Evolutionary conservation across 2,329 filamentous ascomycete species (phyloP).

Genomic region (Chalaropsis ovoidea): DNA sequence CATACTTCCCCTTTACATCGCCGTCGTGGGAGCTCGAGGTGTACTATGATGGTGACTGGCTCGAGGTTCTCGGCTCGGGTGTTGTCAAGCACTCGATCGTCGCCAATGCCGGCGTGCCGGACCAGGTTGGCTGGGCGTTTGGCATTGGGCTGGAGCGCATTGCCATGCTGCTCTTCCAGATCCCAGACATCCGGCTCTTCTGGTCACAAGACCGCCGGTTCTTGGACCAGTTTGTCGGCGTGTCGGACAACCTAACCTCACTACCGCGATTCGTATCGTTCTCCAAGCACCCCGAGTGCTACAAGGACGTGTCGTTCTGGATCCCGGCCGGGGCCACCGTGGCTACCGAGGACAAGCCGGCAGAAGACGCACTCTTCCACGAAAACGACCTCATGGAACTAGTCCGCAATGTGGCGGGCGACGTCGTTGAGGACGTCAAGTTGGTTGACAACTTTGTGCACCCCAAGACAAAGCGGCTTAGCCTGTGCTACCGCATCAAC

Average conservation of each 20-base stretch:
- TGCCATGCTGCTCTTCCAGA: conserved; percentile 93
- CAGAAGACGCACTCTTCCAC: conserved; percentile 55
- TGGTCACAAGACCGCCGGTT: conserved; percentile 84
- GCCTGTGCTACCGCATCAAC: conserved; percentile 84
- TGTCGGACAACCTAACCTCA: conserved; percentile 41
- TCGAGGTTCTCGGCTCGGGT: conserved; percentile 90
- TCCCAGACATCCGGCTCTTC: conserved; percentile 92
- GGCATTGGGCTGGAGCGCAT: conserved; percentile 89
- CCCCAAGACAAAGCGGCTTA: conserved; percentile 71
- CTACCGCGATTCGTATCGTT: conserved; percentile 68
- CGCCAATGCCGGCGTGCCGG: conserved; percentile 62
- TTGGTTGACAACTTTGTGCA: conserved; percentile 81
- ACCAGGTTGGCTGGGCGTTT: conserved; percentile 86
- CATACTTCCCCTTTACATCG: conserved; percentile 94
- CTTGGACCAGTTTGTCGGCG: conserved; percentile 66
- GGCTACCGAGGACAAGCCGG: conserved; percentile 33
- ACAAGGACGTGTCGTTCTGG: conserved; percentile 95
- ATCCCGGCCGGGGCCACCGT: conserved; percentile 37
- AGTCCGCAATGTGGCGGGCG: conserved; percentile 70
- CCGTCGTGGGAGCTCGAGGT: conserved; percentile 96
- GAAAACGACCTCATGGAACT: conserved; percentile 98
- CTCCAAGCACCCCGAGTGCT: conserved; percentile 80
- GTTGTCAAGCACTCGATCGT: conserved; percentile 77
- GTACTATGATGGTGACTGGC: conserved; percentile 87
- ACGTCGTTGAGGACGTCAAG: conserved; percentile 76